Evolutionary conservation across 129 eudicot genomes (phyloP).

Genomic region (Erigeron canadensis): DNA sequence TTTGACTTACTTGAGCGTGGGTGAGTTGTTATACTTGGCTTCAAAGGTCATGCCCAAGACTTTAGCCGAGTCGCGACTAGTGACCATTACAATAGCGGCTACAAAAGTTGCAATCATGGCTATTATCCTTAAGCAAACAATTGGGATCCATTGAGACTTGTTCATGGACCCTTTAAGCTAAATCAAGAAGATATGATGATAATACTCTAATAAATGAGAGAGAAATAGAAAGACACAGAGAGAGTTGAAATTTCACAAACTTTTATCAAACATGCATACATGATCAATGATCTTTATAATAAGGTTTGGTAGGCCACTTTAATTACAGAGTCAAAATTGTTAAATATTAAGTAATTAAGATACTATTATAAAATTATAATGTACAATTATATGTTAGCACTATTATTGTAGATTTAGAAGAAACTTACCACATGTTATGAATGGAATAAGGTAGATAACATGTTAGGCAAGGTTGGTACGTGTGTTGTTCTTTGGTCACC

Average conservation of each 20-base stretch:
- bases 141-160: slow-evolving; percentile 46
- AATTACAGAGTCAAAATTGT: slow-evolving; percentile 10
- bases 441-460: slow-evolving; percentile 31
- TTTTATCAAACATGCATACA: slow-evolving; percentile 26
- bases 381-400: slow-evolving; percentile 4
- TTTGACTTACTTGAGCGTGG: slow-evolving; percentile 68
- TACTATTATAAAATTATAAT: slow-evolving; percentile 19
- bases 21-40: slow-evolving; percentile 75
- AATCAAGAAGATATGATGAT: slow-evolving; percentile 14
- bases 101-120: slow-evolving; percentile 61
- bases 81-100: slow-evolving; percentile 62
- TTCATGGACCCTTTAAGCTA: slow-evolving; percentile 34
- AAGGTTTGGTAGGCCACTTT: slow-evolving; percentile 19
- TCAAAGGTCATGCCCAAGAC: slow-evolving; percentile 71
- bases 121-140: slow-evolving; percentile 60
- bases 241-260: slow-evolving; percentile 12
- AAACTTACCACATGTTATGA: not conserved
- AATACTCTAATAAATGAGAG: not conserved
- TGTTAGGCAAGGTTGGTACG: slow-evolving; percentile 47
- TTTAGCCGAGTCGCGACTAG: slow-evolving; percentile 64
- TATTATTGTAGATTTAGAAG: not conserved
- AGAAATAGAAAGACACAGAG: not conserved
- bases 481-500: slow-evolving; percentile 44
- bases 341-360: not conserved
- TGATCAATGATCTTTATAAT: slow-evolving; percentile 26